phyloP scores from a whole-genome alignment of 2,329 filamentous ascomycete species.

The Alternaria alternata region DNA sequence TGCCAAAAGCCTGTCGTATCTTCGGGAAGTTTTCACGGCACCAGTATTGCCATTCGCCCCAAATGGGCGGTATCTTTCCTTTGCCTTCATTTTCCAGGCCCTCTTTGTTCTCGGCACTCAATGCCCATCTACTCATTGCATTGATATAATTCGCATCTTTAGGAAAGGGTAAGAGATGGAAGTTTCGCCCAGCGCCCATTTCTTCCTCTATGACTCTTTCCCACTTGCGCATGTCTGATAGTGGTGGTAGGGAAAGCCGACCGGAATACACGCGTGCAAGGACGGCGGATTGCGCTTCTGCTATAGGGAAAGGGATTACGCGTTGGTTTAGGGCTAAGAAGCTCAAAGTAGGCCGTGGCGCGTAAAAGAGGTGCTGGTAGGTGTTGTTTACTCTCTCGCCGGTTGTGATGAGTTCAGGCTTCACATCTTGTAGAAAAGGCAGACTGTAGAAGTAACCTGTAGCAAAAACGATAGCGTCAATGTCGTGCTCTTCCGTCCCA shows the following conservation, averaged over 20 bases:
- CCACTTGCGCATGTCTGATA: constrained; percentile 73
- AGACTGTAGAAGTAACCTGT: constrained; percentile 89
- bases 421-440: constrained; percentile 71
- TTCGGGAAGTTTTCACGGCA: constrained; percentile 71
- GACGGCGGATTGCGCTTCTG: constrained; percentile 80
- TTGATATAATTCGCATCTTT: constrained; percentile 77
- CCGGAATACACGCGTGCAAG: constrained; percentile 81
- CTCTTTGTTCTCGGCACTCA: constrained; percentile 51
- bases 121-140: constrained; percentile 69
- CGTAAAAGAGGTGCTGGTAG: constrained; percentile 82
- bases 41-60: constrained; percentile 77
- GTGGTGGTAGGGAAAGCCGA: constrained; percentile 69
- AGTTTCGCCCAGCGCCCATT: constrained; percentile 58
- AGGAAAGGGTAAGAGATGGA: constrained; percentile 66
- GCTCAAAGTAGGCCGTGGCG: constrained; percentile 76
- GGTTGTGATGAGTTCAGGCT: constrained; percentile 68
- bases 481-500: constrained; percentile 67
- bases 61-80: constrained; percentile 74
- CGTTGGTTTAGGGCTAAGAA: constrained; percentile 80
- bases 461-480: constrained; percentile 85
- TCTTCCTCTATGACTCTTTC: constrained; percentile 57
- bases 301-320: constrained; percentile 85
- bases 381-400: constrained; percentile 75
- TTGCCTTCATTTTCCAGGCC: constrained; percentile 54
- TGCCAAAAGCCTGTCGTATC: constrained; percentile 76